Evolutionary conservation across 352 stramenopile genomes (phyloP), one percentile per base, ranked within the genome.

Genomic region (Pythium insidiosum): DNA sequence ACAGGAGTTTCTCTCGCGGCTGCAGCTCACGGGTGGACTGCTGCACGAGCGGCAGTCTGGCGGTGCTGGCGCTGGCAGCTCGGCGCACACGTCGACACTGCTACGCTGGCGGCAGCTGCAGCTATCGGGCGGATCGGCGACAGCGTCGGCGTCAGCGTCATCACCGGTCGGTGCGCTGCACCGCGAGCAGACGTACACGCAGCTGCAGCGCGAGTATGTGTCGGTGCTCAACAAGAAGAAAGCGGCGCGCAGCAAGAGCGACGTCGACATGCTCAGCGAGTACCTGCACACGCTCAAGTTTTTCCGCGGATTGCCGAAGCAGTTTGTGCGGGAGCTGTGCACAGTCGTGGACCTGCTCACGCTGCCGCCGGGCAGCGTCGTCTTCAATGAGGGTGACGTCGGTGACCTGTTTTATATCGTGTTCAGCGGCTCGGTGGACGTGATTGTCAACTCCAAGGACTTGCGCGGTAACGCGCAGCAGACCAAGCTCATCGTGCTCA

Each of bases 341-440:
- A 47, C 43, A 5, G 68, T 87, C n/a, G 58, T 89, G 1, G 73
- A 85, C 23, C 61, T 81, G 5, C 55, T 77, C 4, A 68, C 45
- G 4, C 38, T 85, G 0, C 61, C 66, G 0, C 45, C 58, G 0
- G 66, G 67, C 20, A 34, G 61, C 6, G 62, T 50, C 21, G 74
- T 89, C 13, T 89, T 89, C 34, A 53, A 55, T 6, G 76, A 89
- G 19, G 76, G 76, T 1, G 76, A 89, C 16, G 57, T 85, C 9
- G 76, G 76, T 11, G 74, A 86, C 36, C 47, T 72, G 13, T 89
- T 89, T 47, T 89, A 81, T 47, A 83, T 89, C 51, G 74, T 89
- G 19, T 79, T 86, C 38, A 79, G 58, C 4, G 76, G 76, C 13
- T 84, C 71, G 0, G 73, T 84, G 15, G 76, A 88, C 24, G 64